A percentile compares a stretch with the other conserved stretches of the same genome.
These are phyloP conservation scores for Chaetomium olivaceum DNA, from an alignment of 2,329 filamentous ascomycete genomes.

Conservation along the genomic window DNA sequence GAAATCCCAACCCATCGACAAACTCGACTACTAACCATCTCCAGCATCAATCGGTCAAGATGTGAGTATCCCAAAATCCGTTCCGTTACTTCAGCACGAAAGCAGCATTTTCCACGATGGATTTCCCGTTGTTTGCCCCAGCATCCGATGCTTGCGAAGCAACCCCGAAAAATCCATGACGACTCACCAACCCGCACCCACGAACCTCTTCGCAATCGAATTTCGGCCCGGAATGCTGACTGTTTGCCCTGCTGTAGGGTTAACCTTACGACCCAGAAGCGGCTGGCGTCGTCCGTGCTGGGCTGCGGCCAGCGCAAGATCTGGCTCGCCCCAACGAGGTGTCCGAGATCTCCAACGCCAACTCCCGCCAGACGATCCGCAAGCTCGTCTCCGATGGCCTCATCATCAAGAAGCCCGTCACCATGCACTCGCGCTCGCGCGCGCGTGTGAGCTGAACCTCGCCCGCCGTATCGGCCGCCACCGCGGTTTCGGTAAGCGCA, in stretches of 20 bases:
- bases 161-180: conserved; percentile 18
- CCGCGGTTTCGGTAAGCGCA: conserved; percentile 99
- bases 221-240: conserved; percentile 30
- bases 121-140: conserved; percentile 22
- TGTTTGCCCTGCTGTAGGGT: conserved; percentile 64
- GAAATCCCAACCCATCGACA: conserved; percentile 37
- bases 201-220: conserved; percentile 11
- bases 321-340: conserved; percentile 99
- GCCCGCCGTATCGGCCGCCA: conserved; percentile 95
- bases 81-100: conserved; percentile 16
- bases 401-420: conserved; percentile 99
- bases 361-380: conserved; percentile 99
- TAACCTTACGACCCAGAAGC: conserved; percentile 99
- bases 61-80: conserved; percentile 38
- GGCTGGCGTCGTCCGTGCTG: conserved; percentile 97
- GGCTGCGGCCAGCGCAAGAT: conserved; percentile 99
- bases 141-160: conserved; percentile 1
- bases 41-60: conserved; percentile 42
- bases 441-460: conserved; percentile 91
- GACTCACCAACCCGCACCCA: conserved; percentile 6
- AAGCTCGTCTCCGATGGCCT: conserved; percentile 99
- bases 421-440: conserved; percentile 98
- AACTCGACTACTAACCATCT: conserved; percentile 41
- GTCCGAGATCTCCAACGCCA: conserved; percentile 99
- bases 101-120: conserved; percentile 18